Conservation (phyloP, 1,284 basidiomycete genomes). For the Agroathelia rolfsii region DNA sequence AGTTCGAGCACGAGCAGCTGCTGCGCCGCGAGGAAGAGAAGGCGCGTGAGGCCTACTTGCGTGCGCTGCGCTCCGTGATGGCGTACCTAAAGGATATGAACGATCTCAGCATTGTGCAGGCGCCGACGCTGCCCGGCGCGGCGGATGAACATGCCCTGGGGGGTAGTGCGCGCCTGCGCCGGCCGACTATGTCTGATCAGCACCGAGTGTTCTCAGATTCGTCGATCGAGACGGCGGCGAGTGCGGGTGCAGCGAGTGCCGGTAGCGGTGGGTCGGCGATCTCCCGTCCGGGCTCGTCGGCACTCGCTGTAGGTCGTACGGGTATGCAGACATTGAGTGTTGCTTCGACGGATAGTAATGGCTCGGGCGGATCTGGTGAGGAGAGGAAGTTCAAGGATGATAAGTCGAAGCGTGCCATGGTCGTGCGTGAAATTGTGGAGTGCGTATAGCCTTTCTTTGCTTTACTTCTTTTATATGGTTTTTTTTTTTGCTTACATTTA, state of each 20-base stretch:
- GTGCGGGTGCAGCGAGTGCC: too few species aligned
- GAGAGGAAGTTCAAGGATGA: conserved; percentile 87
- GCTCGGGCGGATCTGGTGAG: conserved; percentile 46
- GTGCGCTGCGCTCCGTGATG: conserved; percentile 84
- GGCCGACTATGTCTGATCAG: conserved; percentile 53
- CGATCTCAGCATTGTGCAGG: conserved; percentile 64
- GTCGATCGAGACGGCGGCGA: too few species aligned
- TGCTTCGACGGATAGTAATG: conserved; percentile 66
- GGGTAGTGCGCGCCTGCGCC: conserved; percentile 37
- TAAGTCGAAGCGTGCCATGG: conserved; percentile 66
- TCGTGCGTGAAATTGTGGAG: conserved; percentile 82
- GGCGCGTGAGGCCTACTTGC: conserved; percentile 57
- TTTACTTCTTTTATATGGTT: conserved; percentile 8
- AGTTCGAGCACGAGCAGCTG: conserved; percentile 38
- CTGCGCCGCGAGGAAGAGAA: conserved; percentile 61
- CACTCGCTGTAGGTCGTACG: too few species aligned
- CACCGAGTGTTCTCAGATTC: conserved; percentile 40
- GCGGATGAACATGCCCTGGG: conserved; percentile 30
- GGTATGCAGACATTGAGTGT: conserved; percentile 61
- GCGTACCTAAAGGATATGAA: conserved; percentile 92
- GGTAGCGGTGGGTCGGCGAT: too few species aligned
- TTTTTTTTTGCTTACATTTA: conserved; percentile 14
- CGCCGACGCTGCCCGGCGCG: conserved; percentile 39
- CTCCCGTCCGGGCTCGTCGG: conserved; percentile 16
- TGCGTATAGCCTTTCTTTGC: conserved; percentile 30